Base-by-base conservation (phyloP, 164 flowering plant genomes). In the Nymphaea colorata region DNA sequence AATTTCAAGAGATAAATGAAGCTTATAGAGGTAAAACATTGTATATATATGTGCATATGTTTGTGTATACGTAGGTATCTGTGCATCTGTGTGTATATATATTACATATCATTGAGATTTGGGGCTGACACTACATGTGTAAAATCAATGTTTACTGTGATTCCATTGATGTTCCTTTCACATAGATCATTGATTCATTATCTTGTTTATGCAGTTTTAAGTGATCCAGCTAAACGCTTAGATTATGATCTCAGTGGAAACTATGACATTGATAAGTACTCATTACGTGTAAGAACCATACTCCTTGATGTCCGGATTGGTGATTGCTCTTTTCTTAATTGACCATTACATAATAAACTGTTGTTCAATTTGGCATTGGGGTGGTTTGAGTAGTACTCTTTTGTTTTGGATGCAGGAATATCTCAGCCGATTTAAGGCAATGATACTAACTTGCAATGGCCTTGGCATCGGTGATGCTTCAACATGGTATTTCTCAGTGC, bases 361-460 rank as follows among this genome's bases (percentile, higher is more conserved):
- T 25, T 25, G 36, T 25, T 25, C 36, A 25, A 25, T 25, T 25
- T 25, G 57, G 12, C 57, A 8, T 51, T 8, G 2, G 57, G 57
- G 8, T 51, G 57, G 14, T 51, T 51, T 51, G 12, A 51, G 14
- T 10, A 51, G 5, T 51, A 51, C 5, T 51, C 57, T 51, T 25
- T 8, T 51, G 57, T 51, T 51, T 15, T 51, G 57, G 15, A 3
- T 51, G 57, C 83, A 90, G 94, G 97, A 90, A 72, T 90, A 90
- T 76, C 83, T 90, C 62, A 69, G 86, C 64, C 83, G 90, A 83
- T 90, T 90, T 79, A 90, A 90, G 77, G 93, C 92, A 73, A 86
- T 90, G 94, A 90, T 88, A 70, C 86, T 90, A 43, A 90, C 94
- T 41, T 88, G 97, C 84, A 90, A 90, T 76, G 97, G 97, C 67